phyloP scores from a whole-genome alignment of 306 rosid genomes.

The Sicyos baderoa region DNA sequence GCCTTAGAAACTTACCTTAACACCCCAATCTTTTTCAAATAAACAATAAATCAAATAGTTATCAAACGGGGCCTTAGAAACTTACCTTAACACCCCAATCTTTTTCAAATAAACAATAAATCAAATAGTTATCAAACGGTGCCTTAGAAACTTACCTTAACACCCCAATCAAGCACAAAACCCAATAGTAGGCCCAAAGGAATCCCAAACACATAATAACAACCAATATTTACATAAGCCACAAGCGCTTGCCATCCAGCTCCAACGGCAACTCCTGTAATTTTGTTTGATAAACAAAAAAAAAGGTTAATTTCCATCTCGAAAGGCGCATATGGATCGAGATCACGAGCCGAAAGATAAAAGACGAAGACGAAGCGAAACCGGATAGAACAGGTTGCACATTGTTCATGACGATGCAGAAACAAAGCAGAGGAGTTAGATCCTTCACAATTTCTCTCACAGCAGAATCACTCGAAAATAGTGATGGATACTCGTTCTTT shows the following conservation, averaged over 20 bases:
- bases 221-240: slow-evolving; percentile 60
- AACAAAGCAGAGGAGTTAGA: slow-evolving; percentile 65
- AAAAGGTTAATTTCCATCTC: too few species aligned
- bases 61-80: too few species aligned
- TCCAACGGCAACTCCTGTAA: slow-evolving; percentile 71
- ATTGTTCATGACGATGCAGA: slow-evolving; percentile 61
- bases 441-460: slow-evolving; percentile 41
- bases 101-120: too few species aligned
- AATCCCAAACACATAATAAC: slow-evolving; percentile 68
- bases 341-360: too few species aligned
- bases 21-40: too few species aligned
- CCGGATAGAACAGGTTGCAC: slow-evolving; percentile 84
- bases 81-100: too few species aligned
- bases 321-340: too few species aligned
- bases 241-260: slow-evolving; percentile 80
- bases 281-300: too few species aligned
- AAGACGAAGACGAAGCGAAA: not conserved
- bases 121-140: too few species aligned
- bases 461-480: slow-evolving; percentile 42
- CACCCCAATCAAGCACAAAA: slow-evolving; percentile 42
- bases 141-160: slow-evolving; percentile 39
- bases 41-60: too few species aligned
- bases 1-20: too few species aligned
- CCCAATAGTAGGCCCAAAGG: slow-evolving; percentile 69
- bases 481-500: slow-evolving; percentile 33